These are phyloP conservation scores for Trichocladium antarcticum DNA, from an alignment of 495 filamentous ascomycete species.

Conservation along the genomic window DNA sequence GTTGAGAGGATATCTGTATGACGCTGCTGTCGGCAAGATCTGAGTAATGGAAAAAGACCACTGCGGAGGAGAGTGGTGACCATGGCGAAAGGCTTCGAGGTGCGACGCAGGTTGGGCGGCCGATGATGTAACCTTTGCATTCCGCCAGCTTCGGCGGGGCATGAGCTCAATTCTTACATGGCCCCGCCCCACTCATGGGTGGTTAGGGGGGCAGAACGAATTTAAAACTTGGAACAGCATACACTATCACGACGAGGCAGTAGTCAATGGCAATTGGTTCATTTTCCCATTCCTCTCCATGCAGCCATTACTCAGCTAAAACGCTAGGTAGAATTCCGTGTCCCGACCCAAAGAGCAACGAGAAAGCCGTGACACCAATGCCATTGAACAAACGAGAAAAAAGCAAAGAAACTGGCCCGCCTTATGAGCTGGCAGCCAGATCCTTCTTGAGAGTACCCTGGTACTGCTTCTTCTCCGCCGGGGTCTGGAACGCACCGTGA, in stretches of 20 bases:
- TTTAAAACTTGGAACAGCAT: too few relatives aligned
- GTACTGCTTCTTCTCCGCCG: constrained; percentile 89
- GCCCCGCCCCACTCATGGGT: background rate
- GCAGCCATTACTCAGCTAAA: constrained; percentile 36
- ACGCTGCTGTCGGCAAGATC: background rate
- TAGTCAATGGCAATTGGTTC: constrained; percentile 22
- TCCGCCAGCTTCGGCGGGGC: constrained; percentile 2
- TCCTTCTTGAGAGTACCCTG: constrained; percentile 99
- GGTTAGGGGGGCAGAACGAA: too few relatives aligned
- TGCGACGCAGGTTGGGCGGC: background rate
- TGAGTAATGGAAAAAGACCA: background rate
- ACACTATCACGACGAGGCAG: constrained; percentile 1
- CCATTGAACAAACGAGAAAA: constrained; percentile 41
- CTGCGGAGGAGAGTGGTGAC: background rate
- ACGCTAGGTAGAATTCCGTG: constrained; percentile 30
- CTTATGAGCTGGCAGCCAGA: constrained; percentile 59
- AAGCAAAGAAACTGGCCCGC: constrained; percentile 30
- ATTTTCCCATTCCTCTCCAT: constrained; percentile 34
- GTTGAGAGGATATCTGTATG: background rate
- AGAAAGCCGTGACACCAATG: constrained; percentile 45
- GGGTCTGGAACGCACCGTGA: constrained; percentile 98
- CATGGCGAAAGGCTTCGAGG: constrained; percentile 3
- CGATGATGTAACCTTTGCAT: constrained; percentile 20
- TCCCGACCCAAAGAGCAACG: constrained; percentile 36
- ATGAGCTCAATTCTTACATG: background rate